These are phyloP conservation scores for Auriscalpium microsporum DNA, from an alignment of 768 basidiomycete genomes.

Conservation along the genomic window DNA sequence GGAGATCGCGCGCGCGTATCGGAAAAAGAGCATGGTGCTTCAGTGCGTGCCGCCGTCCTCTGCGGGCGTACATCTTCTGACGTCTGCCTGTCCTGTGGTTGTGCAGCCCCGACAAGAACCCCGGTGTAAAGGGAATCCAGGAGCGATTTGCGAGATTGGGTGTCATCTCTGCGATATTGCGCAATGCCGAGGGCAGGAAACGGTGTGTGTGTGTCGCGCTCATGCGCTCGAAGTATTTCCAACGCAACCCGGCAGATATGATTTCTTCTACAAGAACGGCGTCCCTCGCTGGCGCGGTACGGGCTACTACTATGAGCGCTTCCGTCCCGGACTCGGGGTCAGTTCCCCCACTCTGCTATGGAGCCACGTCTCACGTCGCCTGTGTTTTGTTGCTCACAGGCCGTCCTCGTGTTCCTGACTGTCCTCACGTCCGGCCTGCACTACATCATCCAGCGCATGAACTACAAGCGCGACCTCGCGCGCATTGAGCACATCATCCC, in stretches of 20 bases:
- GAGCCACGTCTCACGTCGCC: neutral
- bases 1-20: conserved; percentile 85
- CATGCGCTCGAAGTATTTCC: neutral
- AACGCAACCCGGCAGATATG: conserved; percentile 44
- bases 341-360: neutral
- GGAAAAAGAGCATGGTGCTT: conserved; percentile 81
- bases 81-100: neutral
- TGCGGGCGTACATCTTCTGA: no score
- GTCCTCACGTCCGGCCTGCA: conserved; percentile 76
- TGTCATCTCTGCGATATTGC: conserved; percentile 73
- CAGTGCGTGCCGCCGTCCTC: conserved; percentile 52
- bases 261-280: conserved; percentile 96
- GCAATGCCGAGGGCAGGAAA: conserved; percentile 66
- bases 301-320: conserved; percentile 94
- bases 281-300: conserved; percentile 96
- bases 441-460: conserved; percentile 69
- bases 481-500: conserved; percentile 54
- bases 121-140: conserved; percentile 67
- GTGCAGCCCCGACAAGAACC: conserved; percentile 91
- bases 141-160: conserved; percentile 91
- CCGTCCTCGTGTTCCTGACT: conserved; percentile 69
- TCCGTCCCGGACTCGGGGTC: conserved; percentile 85
- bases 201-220: conserved; percentile 37
- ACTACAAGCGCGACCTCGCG: conserved; percentile 62
- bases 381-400: conserved; percentile 30